Evolutionary conservation across 371 early-diverging fungal species (phyloP).

Genomic region (Dinochytrium kinnereticum): DNA sequence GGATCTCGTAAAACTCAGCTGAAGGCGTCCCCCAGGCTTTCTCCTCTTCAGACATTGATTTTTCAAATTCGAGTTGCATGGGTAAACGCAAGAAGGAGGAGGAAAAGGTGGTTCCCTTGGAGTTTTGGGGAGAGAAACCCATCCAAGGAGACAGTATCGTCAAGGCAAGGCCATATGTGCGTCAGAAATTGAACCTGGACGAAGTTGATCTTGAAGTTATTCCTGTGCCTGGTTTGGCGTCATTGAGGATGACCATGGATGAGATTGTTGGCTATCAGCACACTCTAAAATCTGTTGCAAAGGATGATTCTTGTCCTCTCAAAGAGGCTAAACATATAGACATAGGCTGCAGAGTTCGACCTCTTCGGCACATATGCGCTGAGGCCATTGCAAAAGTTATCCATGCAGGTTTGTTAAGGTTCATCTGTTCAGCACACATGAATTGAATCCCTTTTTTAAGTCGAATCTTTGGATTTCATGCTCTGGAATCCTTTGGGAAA

Average conservation of each 20-base stretch:
- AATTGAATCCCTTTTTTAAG: too few relatives aligned
- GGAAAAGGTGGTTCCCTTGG: not conserved
- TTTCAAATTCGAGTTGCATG: not conserved
- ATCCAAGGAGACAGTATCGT: not conserved
- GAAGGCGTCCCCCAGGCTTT: too few relatives aligned
- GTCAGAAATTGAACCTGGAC: not conserved
- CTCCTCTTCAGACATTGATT: not conserved
- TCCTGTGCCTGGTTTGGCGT: not conserved
- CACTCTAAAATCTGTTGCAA: not conserved
- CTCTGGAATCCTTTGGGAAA: slow-evolving; percentile 10
- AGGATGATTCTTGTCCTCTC: not conserved
- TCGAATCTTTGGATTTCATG: slow-evolving; percentile 15
- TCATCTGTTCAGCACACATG: not conserved
- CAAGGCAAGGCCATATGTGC: not conserved
- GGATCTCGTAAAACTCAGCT: too few relatives aligned
- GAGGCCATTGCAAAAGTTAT: slow-evolving; percentile 14
- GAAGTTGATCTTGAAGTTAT: not conserved
- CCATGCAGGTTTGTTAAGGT: slow-evolving; percentile 1
- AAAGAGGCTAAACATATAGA: not conserved
- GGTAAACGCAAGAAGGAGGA: not conserved
- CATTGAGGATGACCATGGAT: not conserved
- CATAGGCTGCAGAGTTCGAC: not conserved
- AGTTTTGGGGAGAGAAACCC: not conserved
- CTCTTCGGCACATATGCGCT: slow-evolving; percentile 22
- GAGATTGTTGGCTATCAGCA: not conserved